Base-by-base conservation (phyloP, 768 basidiomycete genomes). In the Russula abietina region DNA sequence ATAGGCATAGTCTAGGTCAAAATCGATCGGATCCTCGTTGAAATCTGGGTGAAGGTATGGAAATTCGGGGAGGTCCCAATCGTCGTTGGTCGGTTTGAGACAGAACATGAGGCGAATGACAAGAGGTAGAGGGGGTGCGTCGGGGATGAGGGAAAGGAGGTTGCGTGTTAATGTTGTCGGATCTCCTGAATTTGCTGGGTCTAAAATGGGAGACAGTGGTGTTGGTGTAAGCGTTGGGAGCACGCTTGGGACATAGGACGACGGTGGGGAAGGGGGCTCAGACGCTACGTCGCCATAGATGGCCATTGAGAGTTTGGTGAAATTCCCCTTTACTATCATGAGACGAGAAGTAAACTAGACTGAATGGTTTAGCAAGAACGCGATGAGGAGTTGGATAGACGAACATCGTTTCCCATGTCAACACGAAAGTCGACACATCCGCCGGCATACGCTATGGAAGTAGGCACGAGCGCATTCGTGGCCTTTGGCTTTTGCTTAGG, bases 281-380 rank as follows among this genome's bases (percentile, higher is more conserved):
- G 79, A 73, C 19, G 83, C 78, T 16, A 83, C 69, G 36, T 88
- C 81, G 24, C 81, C 81, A 56, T 81, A 81, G 62, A 80, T 76
- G 16, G 87, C 86, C 68, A 89, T 75, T 14, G 89, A 88, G 22
- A 89, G 74, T 61, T 75, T 76, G 54, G 82, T 75, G 71, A 90
- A 91, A 39, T 81, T 76, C n/a, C 90, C 91, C 69, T 85, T 86
- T 65, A 93, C 79, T 61, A 92, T 88, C 81, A 93, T 85, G 33
- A 92, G 77, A 49, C 90, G 85, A 24, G 89, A 90, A 4, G 85
- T 82, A 71, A 81, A 84, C 87, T 89, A 70, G 19, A 59, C 33
- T 38, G 28, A 33, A 48, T 56, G 24, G 22, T 26, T 49, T 53
- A 61, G 57, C 51, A 51, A 41, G 36, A 60, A 50, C 59, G 59